Evolutionary conservation across 257 asterid species (phyloP).

Genomic region (Nicotiana tomentosiformis): DNA sequence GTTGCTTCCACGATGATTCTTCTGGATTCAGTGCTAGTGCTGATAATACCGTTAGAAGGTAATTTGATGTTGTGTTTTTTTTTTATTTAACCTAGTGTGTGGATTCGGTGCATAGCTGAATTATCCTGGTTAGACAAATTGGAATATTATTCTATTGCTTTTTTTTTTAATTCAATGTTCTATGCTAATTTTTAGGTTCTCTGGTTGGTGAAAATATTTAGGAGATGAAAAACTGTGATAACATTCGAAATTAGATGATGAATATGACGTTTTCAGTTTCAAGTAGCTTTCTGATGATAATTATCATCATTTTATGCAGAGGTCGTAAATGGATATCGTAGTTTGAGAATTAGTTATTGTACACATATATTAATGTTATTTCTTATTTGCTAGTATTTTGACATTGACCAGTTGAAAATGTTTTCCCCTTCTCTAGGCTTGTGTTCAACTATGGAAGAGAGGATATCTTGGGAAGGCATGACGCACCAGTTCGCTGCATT

Average conservation of each 20-base stretch:
- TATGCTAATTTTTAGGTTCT: neutral
- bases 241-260: neutral
- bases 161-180: neutral
- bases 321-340: neutral
- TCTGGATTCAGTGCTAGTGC: slow-evolving; percentile 86
- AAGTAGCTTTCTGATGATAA: neutral
- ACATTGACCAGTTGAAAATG: neutral
- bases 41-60: slow-evolving; percentile 84
- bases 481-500: slow-evolving; percentile 75
- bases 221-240: neutral
- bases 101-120: neutral
- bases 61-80: neutral
- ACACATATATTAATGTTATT: neutral
- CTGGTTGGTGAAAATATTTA: neutral
- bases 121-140: neutral
- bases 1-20: slow-evolving; percentile 89
- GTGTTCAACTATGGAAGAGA: slow-evolving; percentile 61
- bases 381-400: neutral
- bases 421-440: slow-evolving; percentile 38
- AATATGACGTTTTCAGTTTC: neutral
- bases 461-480: slow-evolving; percentile 71
- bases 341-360: neutral
- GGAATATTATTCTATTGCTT: neutral
- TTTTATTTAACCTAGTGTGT: neutral
- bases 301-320: neutral